Evolutionary conservation across 2,329 filamentous ascomycete genomes (phyloP), one percentile per base, ranked within the genome.

Genomic region (Madurella mycetomatis): DNA sequence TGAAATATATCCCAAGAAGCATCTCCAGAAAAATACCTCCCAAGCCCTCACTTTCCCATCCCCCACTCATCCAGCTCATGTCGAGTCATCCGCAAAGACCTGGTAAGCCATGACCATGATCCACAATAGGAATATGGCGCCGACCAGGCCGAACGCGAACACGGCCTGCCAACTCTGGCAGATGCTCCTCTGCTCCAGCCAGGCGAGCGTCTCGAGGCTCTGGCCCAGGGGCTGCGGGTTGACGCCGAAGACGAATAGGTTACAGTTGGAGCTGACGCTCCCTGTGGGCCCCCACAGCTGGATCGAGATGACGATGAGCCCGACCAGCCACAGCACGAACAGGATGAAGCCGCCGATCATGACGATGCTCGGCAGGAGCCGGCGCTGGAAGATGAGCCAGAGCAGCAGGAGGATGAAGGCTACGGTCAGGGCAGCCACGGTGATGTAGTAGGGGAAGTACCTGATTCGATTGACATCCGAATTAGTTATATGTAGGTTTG

Each of bases 391-490:
- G 60, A 86, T 85, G 30, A 87, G 75, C 69, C 73, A 82, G 42
- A 91, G 76, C 5, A 88, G 77, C 2, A 84, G 69, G 54, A 82
- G 66, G 55, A 92, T 83, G 72, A 87, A 92, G 56, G 81, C 62
- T 15, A 90, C 79, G 1, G 80, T 79, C 19, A 91, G 79, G 17
- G 74, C 65, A 25, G 72, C 71, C 51, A 83, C 78, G 17, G 81
- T 82, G 51, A 87, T 79, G 68, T 77, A 83, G 74, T 86, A 87
- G 9, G 83, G 74, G 59, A 87, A 86, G 69, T 86, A 86, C 83
- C 83, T 86, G 7, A 7, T 62, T 2, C n/a, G 9, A 5, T 44
- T 48, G 9, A 19, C 2, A 9, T 46, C n/a, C n/a, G n/a, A n/a
- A n/a, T n/a, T n/a, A n/a, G n/a, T n/a, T n/a, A n/a, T n/a, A n/a